A percentile compares a stretch with the other conserved stretches of the same genome.
These are phyloP conservation scores for Aspergillus novofumigatus DNA, from an alignment of 2,329 filamentous ascomycete species.

Conservation along the genomic window DNA sequence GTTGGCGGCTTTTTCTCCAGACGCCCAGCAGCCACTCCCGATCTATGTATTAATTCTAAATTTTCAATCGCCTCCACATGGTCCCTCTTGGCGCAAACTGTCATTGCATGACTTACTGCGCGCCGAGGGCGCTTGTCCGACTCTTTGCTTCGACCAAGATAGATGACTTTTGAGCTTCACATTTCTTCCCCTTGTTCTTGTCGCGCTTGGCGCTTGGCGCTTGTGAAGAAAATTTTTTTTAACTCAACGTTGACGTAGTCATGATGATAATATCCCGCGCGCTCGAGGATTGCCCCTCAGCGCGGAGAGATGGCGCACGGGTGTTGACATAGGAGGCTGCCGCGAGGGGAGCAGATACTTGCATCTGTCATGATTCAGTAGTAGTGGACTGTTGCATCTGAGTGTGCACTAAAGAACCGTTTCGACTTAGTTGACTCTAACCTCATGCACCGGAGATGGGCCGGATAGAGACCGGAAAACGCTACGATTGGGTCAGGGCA, in stretches of 20 bases:
- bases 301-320: background rate
- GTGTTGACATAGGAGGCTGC: background rate
- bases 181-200: background rate
- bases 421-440: background rate
- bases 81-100: background rate
- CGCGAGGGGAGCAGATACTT: background rate
- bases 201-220: constrained; percentile 3
- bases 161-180: background rate
- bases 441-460: background rate
- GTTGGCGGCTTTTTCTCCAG: constrained; percentile 3
- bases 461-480: background rate
- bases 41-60: background rate
- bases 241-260: background rate
- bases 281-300: background rate
- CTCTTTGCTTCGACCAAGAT: constrained; percentile 1
- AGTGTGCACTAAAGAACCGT: background rate
- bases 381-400: background rate
- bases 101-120: background rate
- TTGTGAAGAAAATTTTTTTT: background rate
- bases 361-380: background rate
- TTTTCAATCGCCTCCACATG: background rate
- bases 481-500: background rate
- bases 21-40: background rate
- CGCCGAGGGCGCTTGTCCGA: constrained; percentile 1
- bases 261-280: background rate